Conservation (phyloP, 2,329 filamentous ascomycete genomes). For the Hortaea werneckii region DNA sequence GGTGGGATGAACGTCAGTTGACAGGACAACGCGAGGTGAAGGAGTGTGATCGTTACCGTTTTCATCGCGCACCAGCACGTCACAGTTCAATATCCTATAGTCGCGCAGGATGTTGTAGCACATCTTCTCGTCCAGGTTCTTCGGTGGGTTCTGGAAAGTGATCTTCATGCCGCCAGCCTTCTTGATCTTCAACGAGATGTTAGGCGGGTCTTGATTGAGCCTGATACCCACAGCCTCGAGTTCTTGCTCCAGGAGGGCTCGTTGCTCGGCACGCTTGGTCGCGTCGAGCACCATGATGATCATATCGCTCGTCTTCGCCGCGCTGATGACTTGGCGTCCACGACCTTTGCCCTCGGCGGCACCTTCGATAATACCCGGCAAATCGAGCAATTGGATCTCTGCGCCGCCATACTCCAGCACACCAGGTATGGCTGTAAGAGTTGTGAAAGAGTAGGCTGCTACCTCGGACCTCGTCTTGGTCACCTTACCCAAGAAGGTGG, state of each 20-base stretch:
- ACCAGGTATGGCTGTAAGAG: slow-evolving; percentile 90
- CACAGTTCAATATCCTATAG: slow-evolving; percentile 97
- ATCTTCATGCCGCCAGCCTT: slow-evolving; percentile 98
- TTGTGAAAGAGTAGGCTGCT: slow-evolving; percentile 94
- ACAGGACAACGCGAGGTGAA: background rate
- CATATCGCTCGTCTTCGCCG: slow-evolving; percentile 94
- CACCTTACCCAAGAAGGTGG: slow-evolving; percentile 96
- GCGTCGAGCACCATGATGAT: slow-evolving; percentile 96
- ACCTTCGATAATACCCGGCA: slow-evolving; percentile 96
- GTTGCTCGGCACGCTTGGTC: slow-evolving; percentile 90
- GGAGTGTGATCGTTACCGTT: slow-evolving; percentile 42
- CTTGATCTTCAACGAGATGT: slow-evolving; percentile 94
- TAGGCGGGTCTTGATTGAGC: slow-evolving; percentile 86
- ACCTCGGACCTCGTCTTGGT: slow-evolving; percentile 97
- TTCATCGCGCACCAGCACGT: slow-evolving; percentile 90
- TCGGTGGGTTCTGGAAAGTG: slow-evolving; percentile 82
- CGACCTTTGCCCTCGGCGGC: slow-evolving; percentile 91
- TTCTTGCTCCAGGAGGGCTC: slow-evolving; percentile 80
- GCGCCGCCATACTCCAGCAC: slow-evolving; percentile 96
- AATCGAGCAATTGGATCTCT: slow-evolving; percentile 94
- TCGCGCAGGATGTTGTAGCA: slow-evolving; percentile 93
- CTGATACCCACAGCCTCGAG: slow-evolving; percentile 91
- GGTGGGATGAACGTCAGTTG: slow-evolving; percentile 3
- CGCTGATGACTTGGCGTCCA: slow-evolving; percentile 91
- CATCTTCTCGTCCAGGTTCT: slow-evolving; percentile 93